Base-by-base conservation (phyloP, 495 filamentous ascomycete species). In the Neurospora discreta region DNA sequence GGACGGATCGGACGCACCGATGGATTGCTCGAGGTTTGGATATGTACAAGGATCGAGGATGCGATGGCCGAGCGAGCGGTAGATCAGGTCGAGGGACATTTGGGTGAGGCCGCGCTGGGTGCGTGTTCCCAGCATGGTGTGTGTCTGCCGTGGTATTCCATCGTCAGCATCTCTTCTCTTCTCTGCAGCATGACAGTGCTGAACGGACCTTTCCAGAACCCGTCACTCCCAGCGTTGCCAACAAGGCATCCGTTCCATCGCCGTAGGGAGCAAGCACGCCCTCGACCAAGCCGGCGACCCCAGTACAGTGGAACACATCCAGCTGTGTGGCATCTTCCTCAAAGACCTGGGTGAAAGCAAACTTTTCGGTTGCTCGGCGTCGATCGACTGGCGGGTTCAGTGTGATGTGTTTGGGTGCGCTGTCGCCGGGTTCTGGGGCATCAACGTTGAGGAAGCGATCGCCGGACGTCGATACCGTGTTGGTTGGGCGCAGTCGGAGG, bases 71-170 rank as follows among this genome's bases (percentile, higher is more conserved):
- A 96, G 84, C 13, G 91, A 94, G 68, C 89, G 89, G 82, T 95
- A 98, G 52, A 98, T 87, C 26, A 97, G 85, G 75, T 98, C 94
- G 30, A 98, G 89, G 8, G 93, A 87, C 78, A 99, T 90, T 78
- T 99, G 95, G 4, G 92, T 97, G 69, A 99, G 82, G 72, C 95
- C 95, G 69, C 93, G 90, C 79, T 97, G 91, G 16, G 87, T 87
- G 74, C 90, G 90, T 20, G 92, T 94, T 69, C 95, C 95, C 13
- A 99, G 87, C 75, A 98, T 97, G n/a, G 95, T 99, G 78, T 99
- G 93, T 74, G 92, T 94, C 95, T 98, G 75, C 36, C 4, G 42
- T 7, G n/a, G 0, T 40, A 71, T 42, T 3, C 20, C 6, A 38
- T 36, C 5, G 72, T 80, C 69, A 84, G 72, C 46, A 68, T 74